Conservation (phyloP, 2,329 filamentous ascomycete species). For the Venturia oleaginea region DNA sequence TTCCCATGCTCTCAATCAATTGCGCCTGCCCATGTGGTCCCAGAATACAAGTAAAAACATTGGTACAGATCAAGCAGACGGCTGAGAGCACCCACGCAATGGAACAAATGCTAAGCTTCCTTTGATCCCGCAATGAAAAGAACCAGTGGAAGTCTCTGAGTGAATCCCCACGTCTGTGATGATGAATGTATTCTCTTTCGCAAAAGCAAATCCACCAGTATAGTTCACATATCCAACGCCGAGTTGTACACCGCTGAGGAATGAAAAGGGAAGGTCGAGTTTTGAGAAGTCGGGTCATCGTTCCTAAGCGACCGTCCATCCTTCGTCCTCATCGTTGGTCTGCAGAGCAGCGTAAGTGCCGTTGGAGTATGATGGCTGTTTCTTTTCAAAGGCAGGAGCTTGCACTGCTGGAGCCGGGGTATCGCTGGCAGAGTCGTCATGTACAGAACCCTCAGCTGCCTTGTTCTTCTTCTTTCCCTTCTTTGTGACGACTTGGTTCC, state of each 20-base stretch:
- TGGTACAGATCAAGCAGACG: background rate
- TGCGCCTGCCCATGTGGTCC: background rate
- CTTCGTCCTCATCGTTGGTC: conserved; percentile 2
- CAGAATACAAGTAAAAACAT: background rate
- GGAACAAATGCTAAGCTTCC: background rate
- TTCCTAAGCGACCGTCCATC: conserved; percentile 4
- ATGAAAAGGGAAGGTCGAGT: background rate
- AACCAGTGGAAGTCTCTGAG: background rate
- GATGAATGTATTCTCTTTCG: background rate
- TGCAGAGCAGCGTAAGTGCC: conserved; percentile 1
- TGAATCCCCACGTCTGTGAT: background rate
- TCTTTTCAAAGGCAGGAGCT: background rate
- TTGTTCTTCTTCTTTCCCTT: conserved; percentile 40
- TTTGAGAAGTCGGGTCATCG: background rate
- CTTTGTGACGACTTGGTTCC: conserved; percentile 50
- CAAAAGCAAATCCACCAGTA: conserved; percentile 1
- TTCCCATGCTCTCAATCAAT: background rate
- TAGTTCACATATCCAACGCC: conserved; percentile 7
- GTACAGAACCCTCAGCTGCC: background rate
- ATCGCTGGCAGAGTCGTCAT: background rate
- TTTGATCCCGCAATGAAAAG: background rate
- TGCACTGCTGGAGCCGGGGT: background rate
- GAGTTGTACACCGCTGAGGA: background rate
- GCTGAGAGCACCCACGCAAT: background rate
- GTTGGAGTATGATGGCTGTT: background rate